These are phyloP conservation scores for Eucalyptus fibrosa DNA, from an alignment of 345 rosid genomes.

Conservation along the genomic window DNA sequence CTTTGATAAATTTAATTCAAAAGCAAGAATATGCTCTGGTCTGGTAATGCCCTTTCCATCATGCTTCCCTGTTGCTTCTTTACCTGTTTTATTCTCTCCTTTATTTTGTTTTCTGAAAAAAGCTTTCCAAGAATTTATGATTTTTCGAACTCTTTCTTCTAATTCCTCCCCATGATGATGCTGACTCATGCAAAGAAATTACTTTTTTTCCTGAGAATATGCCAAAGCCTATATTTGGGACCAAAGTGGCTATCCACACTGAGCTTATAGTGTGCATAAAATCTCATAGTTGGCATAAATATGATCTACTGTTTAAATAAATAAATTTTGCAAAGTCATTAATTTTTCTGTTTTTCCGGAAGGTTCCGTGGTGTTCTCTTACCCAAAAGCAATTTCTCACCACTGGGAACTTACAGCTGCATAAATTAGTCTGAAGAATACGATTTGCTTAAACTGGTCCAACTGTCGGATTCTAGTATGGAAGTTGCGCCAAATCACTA, in stretches of 20 bases:
- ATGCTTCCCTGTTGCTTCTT: constrained; percentile 22
- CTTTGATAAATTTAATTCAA: constrained; percentile 9
- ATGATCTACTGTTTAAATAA: not conserved
- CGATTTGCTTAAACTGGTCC: not conserved
- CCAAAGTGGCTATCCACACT: not conserved
- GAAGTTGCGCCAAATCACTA: not conserved
- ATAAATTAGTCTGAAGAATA: not conserved
- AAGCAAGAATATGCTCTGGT: constrained; percentile 11
- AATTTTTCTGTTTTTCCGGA: not conserved
- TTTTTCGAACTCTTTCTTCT: not conserved
- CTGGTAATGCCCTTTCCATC: constrained; percentile 10
- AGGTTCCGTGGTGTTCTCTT: not conserved
- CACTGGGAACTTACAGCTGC: not conserved
- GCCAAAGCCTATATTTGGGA: constrained; percentile 3
- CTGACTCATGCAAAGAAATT: constrained; percentile 6
- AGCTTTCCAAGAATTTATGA: not conserved
- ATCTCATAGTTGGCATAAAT: not conserved
- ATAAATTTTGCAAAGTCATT: not conserved
- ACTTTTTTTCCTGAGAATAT: constrained; percentile 10
- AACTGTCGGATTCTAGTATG: not conserved
- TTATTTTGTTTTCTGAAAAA: not conserved
- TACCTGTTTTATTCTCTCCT: constrained; percentile 27
- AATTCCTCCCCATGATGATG: constrained; percentile 12
- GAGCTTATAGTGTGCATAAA: not conserved
- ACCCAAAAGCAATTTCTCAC: not conserved